Percentiles rank a stretch among this genome's conserved stretches.
Evolutionary conservation across 2,329 filamentous ascomycete genomes (phyloP).

Genomic region (Aspergillus floridensis): DNA sequence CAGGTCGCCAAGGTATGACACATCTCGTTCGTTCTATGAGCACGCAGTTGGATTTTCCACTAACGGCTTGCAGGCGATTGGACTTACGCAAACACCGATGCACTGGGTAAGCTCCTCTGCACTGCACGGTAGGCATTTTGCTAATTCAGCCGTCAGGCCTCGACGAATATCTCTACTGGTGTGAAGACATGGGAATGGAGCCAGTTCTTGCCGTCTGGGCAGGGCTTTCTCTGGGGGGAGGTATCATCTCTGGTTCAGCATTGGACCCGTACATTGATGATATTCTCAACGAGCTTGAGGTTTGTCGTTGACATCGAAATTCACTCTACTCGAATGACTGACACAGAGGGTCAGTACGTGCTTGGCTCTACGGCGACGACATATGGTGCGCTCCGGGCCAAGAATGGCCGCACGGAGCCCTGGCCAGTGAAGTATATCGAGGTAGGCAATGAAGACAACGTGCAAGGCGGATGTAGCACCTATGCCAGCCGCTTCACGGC

Average conservation of each 20-base stretch:
- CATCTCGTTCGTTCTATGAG: not conserved
- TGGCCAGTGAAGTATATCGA: conserved; percentile 62
- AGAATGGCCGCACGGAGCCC: conserved; percentile 60
- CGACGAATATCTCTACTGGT: conserved; percentile 50
- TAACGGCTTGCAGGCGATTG: not conserved
- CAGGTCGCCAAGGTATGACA: conserved; percentile 42
- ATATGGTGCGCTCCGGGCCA: conserved; percentile 52
- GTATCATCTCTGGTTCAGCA: conserved; percentile 36
- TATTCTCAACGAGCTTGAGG: conserved; percentile 36
- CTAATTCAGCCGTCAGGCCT: conserved; percentile 38
- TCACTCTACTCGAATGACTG: not conserved
- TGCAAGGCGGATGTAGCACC: conserved; percentile 51
- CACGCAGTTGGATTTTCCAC: not conserved
- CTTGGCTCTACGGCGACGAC: conserved; percentile 27
- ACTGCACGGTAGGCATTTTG: too few species aligned
- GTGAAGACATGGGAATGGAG: conserved; percentile 46
- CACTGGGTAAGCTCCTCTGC: not conserved
- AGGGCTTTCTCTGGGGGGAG: conserved; percentile 44
- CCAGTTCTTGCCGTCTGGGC: conserved; percentile 46
- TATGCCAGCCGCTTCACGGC: conserved; percentile 56
- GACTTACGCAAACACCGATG: not conserved
- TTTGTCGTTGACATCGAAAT: not conserved
- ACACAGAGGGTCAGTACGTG: not conserved
- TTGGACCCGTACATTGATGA: conserved; percentile 34
- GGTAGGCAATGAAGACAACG: conserved; percentile 67